Conservation (phyloP, 140 eudicot genomes). For the Bidens hawaiensis region DNA sequence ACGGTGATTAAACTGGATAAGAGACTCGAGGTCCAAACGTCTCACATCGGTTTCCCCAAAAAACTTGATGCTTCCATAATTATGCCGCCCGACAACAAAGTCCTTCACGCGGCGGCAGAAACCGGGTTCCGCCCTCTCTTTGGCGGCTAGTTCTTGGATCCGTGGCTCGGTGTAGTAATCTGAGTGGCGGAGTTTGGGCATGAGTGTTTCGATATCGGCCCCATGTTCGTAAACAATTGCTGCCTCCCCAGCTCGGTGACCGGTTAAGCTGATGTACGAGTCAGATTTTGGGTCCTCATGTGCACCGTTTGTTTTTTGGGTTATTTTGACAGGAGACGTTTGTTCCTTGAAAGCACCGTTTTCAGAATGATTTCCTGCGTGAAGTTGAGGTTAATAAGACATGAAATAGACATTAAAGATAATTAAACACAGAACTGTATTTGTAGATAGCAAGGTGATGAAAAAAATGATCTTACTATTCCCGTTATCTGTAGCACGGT, state of each 20-base stretch:
- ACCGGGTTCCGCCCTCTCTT: conserved; percentile 89
- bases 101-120: conserved; percentile 71
- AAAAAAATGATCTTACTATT: conserved; percentile 41
- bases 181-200: conserved; percentile 95
- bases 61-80: conserved; percentile 73
- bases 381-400: background rate
- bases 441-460: background rate
- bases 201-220: conserved; percentile 81
- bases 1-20: conserved; percentile 76
- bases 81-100: conserved; percentile 78
- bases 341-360: conserved; percentile 46
- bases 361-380: conserved; percentile 37
- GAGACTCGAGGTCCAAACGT: conserved; percentile 71
- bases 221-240: conserved; percentile 95
- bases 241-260: conserved; percentile 96
- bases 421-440: background rate
- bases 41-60: conserved; percentile 86
- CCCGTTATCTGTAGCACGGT: conserved; percentile 29
- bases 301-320: conserved; percentile 46
- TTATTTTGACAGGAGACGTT: conserved; percentile 17
- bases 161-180: conserved; percentile 92
- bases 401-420: background rate
- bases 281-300: conserved; percentile 53
- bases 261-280: conserved; percentile 61
- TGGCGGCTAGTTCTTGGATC: conserved; percentile 87